A percentile compares a stretch with the other conserved stretches of the same genome.
Evolutionary conservation across 768 basidiomycete species (phyloP).

Genomic region (Termitomyces sp.): DNA sequence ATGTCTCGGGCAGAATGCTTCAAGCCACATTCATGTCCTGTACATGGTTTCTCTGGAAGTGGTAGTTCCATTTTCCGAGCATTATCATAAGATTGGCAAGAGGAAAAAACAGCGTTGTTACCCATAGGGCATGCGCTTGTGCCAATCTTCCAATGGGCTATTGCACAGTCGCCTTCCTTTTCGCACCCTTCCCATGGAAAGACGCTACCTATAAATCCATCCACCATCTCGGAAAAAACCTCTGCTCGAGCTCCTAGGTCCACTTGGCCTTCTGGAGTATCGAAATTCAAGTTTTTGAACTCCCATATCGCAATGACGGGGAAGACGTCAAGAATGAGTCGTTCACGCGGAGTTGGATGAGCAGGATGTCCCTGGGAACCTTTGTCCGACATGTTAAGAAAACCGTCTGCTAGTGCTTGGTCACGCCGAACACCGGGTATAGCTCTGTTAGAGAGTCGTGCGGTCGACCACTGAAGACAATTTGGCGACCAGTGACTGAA

Average conservation of each 20-base stretch:
- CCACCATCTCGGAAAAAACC: no score
- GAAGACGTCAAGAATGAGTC: background rate
- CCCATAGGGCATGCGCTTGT: background rate
- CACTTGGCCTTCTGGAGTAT: no score
- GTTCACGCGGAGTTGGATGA: background rate
- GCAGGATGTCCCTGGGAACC: no score
- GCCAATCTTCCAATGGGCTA: background rate
- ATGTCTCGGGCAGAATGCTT: background rate
- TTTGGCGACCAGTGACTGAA: background rate
- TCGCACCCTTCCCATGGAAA: slow-evolving; percentile 6
- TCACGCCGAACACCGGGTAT: slow-evolving; percentile 1
- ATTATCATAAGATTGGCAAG: background rate
- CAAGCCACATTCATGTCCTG: background rate
- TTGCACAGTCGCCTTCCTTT: background rate
- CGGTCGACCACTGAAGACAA: background rate
- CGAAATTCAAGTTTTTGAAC: slow-evolving; percentile 6
- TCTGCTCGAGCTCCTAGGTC: no score
- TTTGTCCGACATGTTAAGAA: background rate
- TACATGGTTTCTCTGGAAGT: background rate
- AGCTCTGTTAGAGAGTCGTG: background rate
- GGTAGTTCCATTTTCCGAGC: background rate
- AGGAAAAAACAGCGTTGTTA: background rate
- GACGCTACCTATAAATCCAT: no score
- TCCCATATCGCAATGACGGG: background rate
- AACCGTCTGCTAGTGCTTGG: slow-evolving; percentile 1